Percentiles rank a stretch among this genome's conserved stretches.
Conservation (phyloP, 2,329 filamentous ascomycete genomes). For the Fusarium sp. region DNA sequence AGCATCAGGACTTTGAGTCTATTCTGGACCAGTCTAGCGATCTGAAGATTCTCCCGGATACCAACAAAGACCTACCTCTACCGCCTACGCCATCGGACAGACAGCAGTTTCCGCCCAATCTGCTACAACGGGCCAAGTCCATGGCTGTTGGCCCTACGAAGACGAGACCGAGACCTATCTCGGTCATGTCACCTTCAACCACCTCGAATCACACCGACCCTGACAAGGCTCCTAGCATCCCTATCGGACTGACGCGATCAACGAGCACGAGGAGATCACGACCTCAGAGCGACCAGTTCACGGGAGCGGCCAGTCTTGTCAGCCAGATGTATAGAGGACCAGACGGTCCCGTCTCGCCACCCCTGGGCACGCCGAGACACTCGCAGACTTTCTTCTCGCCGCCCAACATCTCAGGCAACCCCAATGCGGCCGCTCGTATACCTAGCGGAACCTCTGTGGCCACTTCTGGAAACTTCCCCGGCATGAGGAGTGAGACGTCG, state of each 20-base stretch:
- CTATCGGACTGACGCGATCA: conserved; percentile 70
- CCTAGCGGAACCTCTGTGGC: conserved; percentile 62
- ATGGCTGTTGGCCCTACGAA: conserved; percentile 64
- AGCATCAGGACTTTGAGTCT: conserved; percentile 94
- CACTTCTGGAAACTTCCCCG: conserved; percentile 74
- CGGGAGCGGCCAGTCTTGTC: conserved; percentile 76
- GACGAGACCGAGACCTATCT: conserved; percentile 67
- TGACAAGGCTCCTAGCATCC: conserved; percentile 80
- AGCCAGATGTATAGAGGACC: conserved; percentile 90
- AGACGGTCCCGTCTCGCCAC: conserved; percentile 71
- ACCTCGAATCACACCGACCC: conserved; percentile 70
- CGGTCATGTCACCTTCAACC: conserved; percentile 61
- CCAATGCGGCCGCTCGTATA: conserved; percentile 62
- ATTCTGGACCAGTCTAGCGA: conserved; percentile 86
- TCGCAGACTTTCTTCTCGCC: conserved; percentile 73
- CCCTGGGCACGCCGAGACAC: conserved; percentile 68
- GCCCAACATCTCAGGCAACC: conserved; percentile 62
- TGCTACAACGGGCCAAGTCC: conserved; percentile 72
- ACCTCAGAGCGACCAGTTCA: conserved; percentile 74
- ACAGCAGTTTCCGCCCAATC: conserved; percentile 56
- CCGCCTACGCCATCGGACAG: conserved; percentile 70
- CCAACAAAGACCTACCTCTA: conserved; percentile 88
- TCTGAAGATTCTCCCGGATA: conserved; percentile 58
- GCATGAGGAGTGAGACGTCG: conserved; percentile 74
- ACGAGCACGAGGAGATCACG: conserved; percentile 66